Evolutionary conservation across 768 basidiomycete species (phyloP), one percentile per base, ranked within the genome.

Genomic region (Exidia glandulosa): DNA sequence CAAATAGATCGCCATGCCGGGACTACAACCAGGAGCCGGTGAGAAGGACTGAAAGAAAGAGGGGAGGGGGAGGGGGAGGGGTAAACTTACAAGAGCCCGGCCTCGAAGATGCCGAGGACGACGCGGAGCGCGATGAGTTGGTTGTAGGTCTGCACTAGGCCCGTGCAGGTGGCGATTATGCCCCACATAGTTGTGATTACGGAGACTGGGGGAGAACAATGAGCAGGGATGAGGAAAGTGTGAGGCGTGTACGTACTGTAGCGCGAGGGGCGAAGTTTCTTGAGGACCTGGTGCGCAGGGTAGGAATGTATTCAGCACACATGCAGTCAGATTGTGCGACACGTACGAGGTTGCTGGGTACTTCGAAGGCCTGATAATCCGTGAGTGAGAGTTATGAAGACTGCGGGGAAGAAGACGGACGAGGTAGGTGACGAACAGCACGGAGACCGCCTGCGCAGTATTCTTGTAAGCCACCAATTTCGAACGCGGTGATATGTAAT

Each of bases 81-180:
- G 2, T 16, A 45, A 9, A 36, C 30, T n/a, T 30, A 58, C 33
- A 62, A 62, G 16, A 62, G 58, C 29, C 61, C 61, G 23, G 58
- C 61, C 48, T 62, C 61, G 29, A 62, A 60, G 6, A 57, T 30
- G 25, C 61, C 61, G 12, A 62, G 41, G n/a, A 62, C 23, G 23
- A 62, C 30, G 13, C 61, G 41, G 36, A 60, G 59, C 0, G 58
- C 57, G 33, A 59, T 16, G 19, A 62, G 41, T 36, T 57, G 58
- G 13, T 19, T 12, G 45, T 62, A 62, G 7, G 58, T 59, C 6
- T 62, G 57, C 23, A 59, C 37, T 19, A 62, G 1, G 19, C 58
- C 58, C 7, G 60, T 61, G 19, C 58, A 58, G 13, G 32, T 32
- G 9, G 60, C 60, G 27, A 61, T 33, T 12, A 62, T 59, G 6